These are phyloP conservation scores for Xylaria sp. DNA, from an alignment of 2,329 filamentous ascomycete species.

Conservation along the genomic window DNA sequence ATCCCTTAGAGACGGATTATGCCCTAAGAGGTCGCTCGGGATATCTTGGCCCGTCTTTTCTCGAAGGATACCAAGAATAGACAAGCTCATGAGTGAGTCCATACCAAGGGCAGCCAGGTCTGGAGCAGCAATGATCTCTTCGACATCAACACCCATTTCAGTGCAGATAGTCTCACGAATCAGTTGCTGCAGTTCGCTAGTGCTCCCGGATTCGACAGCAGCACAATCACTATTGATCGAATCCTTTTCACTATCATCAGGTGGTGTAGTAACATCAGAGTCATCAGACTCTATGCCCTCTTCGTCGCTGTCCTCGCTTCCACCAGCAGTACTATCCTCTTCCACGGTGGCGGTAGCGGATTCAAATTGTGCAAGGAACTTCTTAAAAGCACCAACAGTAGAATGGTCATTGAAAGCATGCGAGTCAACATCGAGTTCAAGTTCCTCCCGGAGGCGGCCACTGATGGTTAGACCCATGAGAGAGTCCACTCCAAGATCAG, in stretches of 20 bases:
- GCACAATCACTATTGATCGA: slow-evolving; percentile 55
- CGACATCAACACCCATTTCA: slow-evolving; percentile 76
- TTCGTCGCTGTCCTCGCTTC: slow-evolving; percentile 55
- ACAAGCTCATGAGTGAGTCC: slow-evolving; percentile 68
- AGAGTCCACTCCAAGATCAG: slow-evolving; percentile 69
- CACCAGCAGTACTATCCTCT: slow-evolving; percentile 51
- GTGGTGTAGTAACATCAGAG: slow-evolving; percentile 63
- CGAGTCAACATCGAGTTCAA: slow-evolving; percentile 64
- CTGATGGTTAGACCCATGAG: slow-evolving; percentile 69
- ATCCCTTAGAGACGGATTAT: slow-evolving; percentile 70
- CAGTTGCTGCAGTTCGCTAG: slow-evolving; percentile 59
- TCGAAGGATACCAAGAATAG: slow-evolving; percentile 64
- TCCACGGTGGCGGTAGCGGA: slow-evolving; percentile 46
- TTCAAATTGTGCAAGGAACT: slow-evolving; percentile 53
- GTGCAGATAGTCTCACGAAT: slow-evolving; percentile 74
- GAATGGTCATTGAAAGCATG: slow-evolving; percentile 64
- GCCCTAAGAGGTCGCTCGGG: slow-evolving; percentile 69
- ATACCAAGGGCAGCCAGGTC: slow-evolving; percentile 67
- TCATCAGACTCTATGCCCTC: slow-evolving; percentile 61
- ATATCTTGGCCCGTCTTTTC: slow-evolving; percentile 64
- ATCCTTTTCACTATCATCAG: slow-evolving; percentile 63
- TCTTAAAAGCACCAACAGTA: slow-evolving; percentile 65
- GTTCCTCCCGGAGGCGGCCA: slow-evolving; percentile 66
- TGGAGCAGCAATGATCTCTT: slow-evolving; percentile 66
- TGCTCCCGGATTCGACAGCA: slow-evolving; percentile 52